These are phyloP conservation scores for Eucalyptus cladocalyx DNA, from an alignment of 345 rosid genomes.

Conservation along the genomic window DNA sequence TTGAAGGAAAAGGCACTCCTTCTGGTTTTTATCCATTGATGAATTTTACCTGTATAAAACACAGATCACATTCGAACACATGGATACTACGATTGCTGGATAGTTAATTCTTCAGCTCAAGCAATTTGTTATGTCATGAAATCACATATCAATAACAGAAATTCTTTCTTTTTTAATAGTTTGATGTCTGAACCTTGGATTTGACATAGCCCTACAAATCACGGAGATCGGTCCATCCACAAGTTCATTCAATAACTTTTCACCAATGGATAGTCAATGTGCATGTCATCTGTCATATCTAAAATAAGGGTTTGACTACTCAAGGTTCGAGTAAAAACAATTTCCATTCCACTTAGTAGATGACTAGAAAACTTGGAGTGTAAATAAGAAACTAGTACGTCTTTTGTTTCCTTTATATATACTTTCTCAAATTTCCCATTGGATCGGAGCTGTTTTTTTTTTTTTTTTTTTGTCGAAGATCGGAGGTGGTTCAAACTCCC, in stretches of 20 bases:
- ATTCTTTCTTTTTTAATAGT: not conserved
- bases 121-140: not conserved
- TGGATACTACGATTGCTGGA: not conserved
- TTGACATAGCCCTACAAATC: not conserved
- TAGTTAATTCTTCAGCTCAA: not conserved
- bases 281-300: not conserved
- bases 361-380: not conserved
- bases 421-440: not conserved
- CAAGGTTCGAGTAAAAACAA: not conserved
- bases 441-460: not conserved
- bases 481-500: not conserved
- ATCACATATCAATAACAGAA: not conserved
- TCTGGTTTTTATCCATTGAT: not conserved
- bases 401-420: not conserved
- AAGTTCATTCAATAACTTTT: no score
- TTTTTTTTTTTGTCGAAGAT: fast-evolving
- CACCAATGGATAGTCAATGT: not conserved
- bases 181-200: not conserved
- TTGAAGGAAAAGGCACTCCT: not conserved
- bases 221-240: not conserved
- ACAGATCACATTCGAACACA: not conserved
- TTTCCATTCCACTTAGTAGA: not conserved
- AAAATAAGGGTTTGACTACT: not conserved
- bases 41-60: not conserved
- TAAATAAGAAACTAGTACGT: not conserved